Base-by-base conservation (phyloP, 371 early-diverging fungal species). In the Phascolomyces articulosus region DNA sequence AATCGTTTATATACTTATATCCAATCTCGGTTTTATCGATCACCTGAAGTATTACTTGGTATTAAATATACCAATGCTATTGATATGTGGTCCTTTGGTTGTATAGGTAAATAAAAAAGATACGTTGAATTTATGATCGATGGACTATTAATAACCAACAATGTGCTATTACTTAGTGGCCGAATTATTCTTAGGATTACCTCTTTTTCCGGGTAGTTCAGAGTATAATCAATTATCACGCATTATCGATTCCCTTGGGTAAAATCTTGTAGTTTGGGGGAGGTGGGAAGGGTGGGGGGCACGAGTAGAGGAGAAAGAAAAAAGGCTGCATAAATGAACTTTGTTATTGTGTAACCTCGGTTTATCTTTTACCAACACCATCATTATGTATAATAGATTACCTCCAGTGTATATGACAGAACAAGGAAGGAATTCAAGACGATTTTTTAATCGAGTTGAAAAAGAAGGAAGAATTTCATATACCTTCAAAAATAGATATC, bases 41-140 rank as follows among this genome's bases (percentile, higher is more conserved):
- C 95, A 10, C 98, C 99, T 0, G 99, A 99, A 74, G 98, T 99
- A 11, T 90, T 99, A 21, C 73, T 98, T 55, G 98, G 96, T 29
- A 68, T 91, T 64, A 78, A 84, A 2, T 99, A 99, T 72, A 90
- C 87, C 53, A 92, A 86, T 67, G 88, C 95, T 4, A 96, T 99
- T 64, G 99, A 99, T 78, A 96, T 99, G 90, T 99, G 99, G 99
- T 92, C 93, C 40, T 79, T 99, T 41, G 99, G 99, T 0, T 99
- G 99, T 75, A 99, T 99, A 27, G 60, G 60, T 41, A 47, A 59
- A 29, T 9, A 47, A n/a, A 44, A 16, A 44, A 44, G 0, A n/a
- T 31, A 6, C 3, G 31, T 3, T 6, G 11, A 34, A 34, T n/a
- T n/a, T n/a, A n/a, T n/a, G n/a, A n/a, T n/a, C 31, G 3, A 31